A percentile compares a stretch with the other conserved stretches of the same genome.
These are phyloP conservation scores for Prunus salicina DNA, from an alignment of 306 rosid species.

Conservation along the genomic window DNA sequence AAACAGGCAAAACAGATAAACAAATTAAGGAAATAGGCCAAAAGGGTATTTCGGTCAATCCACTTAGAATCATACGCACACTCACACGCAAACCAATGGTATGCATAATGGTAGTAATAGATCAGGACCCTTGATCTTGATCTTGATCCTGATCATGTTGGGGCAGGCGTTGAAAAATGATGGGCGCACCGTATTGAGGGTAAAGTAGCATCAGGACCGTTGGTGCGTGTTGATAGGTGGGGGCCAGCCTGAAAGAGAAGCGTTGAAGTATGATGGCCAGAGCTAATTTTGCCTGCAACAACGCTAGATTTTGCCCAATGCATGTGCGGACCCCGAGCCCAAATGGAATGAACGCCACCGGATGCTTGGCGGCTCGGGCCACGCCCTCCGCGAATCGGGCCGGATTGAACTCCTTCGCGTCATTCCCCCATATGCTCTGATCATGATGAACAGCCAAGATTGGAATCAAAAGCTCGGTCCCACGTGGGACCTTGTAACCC, in stretches of 20 bases:
- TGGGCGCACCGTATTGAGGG: conserved; percentile 93
- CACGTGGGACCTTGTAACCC: conserved; percentile 64
- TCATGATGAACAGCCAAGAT: conserved; percentile 96
- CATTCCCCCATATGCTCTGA: conserved; percentile 71
- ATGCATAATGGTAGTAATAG: conserved; percentile 5
- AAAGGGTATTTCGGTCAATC: conserved; percentile 37
- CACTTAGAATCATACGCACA: conserved; percentile 15
- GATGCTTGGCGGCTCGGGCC: conserved; percentile 73
- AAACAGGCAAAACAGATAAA: neutral
- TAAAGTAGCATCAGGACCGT: conserved; percentile 91
- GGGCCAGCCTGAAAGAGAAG: conserved; percentile 77
- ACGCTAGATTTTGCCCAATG: conserved; percentile 88
- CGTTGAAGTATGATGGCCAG: conserved; percentile 80
- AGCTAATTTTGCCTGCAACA: conserved; percentile 71
- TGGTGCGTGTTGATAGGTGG: conserved; percentile 88
- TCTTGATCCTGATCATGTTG: conserved; percentile 7
- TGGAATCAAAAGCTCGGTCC: conserved; percentile 80
- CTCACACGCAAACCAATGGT: conserved; percentile 3
- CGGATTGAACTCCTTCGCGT: conserved; percentile 82
- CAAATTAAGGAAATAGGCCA: neutral
- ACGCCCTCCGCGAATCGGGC: conserved; percentile 71
- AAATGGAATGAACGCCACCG: conserved; percentile 69
- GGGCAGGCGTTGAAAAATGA: conserved; percentile 50
- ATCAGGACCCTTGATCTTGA: conserved; percentile 19
- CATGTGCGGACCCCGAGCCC: conserved; percentile 84